Evolutionary conservation across 2,329 filamentous ascomycete species (phyloP), one percentile per base, ranked within the genome.

Genomic region (Magnaporthiopsis poae): DNA sequence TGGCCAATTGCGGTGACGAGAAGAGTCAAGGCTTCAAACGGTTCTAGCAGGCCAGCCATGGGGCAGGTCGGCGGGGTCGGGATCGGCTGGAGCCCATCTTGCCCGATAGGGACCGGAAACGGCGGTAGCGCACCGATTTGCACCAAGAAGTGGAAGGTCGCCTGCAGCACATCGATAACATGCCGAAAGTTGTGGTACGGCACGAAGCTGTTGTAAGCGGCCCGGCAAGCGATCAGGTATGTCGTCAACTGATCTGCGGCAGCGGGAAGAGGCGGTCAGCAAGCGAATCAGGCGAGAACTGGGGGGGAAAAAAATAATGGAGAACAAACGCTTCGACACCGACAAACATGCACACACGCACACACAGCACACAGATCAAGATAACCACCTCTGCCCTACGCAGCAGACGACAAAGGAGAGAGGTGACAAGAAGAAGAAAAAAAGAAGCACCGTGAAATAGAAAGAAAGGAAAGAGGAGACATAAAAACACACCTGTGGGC

Each of bases 151-250:
- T 90, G 88, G 76, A 97, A 98, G 3, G 92, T 87, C 1, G 94
- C 96, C 76, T 98, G 94, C 65, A 98, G 82, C 35, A 99, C 95
- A 77, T 99, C 95, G 69, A 97, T 89, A 29, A 96, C 95, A 77
- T 99, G 95, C 66, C 94, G 90, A 76, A 98, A 99, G 78, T 99
- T 99, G 81, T 99, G 95, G 74, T 98, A 99, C 29, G 94, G 90
- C 52, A 97, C 92, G 76, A 96, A 96, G 67, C 87, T 90, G 76
- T 98, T 98, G 80, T 99, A 99, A n/a, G 95, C 91, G 63, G 90
- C 88, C 69, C 94, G 89, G 73, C 92, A 95, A 65, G 93, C 92
- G 69, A 96, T 85, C 68, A 98, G 82, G 74, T 96, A 98, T 66
- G 86, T 88, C 70, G 90, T 89, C 35, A 99, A 82, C 75, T 96